Evolutionary conservation across 23 red algal genomes (phyloP), one percentile per base, ranked within the genome.

Genomic region (Chondrus crispus): DNA sequence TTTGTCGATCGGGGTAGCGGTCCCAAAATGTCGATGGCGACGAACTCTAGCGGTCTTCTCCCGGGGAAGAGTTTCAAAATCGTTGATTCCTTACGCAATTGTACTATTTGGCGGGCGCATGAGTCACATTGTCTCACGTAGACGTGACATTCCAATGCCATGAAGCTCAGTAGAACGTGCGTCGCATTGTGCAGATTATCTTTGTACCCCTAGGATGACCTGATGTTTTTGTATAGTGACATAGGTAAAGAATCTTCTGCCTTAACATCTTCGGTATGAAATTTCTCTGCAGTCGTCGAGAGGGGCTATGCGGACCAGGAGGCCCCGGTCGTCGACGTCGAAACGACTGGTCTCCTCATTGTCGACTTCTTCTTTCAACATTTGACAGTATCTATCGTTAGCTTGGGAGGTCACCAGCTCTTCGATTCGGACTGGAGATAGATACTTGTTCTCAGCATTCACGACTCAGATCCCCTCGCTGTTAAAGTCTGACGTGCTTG

Each of bases 11-110:
- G 24, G 12, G 30, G 11, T n/a, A 88, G 46, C 32, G 57, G 58
- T 6, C 84, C 43, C 26, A 88, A 45, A 29, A 88, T 74, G 14
- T 86, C 55, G 5, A 86, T 18, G 19, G 82, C 33, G 12, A 74
- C 39, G 8, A 52, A 51, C 58, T 69, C 64, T 6, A 88, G 73
- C 22, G 62, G 62, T 30, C 30, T 26, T 2, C 16, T 29, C 45
- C 14, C 45, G 2, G 81, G 44, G 45, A 85, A 85, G 10, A 85
- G 50, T 51, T 60, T 73, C 52, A 85, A 22, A 2, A 30, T 26
- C 35, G 33, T 26, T 1, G 18, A 37, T 3, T 85, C 38, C 2
- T 68, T 60, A 3, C 81, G 1, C 2, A 53, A 51, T 68, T 55
- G 18, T 13, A 68, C 12, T 18, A 12, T 60, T 29, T 35, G 13